Conservation (phyloP, 441 rosid genomes). For the Arabidopsis hybrid region DNA sequence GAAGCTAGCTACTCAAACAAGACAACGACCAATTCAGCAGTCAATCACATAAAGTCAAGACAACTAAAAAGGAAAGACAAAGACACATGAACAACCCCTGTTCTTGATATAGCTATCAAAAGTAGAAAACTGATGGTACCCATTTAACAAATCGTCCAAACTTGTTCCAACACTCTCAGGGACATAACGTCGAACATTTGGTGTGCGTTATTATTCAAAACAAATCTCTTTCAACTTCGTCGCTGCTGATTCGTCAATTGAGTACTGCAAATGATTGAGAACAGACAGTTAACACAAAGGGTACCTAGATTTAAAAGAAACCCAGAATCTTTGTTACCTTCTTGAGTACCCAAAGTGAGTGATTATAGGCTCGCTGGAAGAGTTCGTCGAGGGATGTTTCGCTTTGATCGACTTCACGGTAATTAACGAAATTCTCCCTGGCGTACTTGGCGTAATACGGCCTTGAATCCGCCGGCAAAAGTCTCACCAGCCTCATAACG, state of each 20-base stretch:
- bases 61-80: conserved; percentile 28
- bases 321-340: conserved; percentile 56
- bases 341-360: conserved; percentile 88
- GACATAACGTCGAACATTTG: conserved; percentile 59
- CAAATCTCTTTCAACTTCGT: conserved; percentile 63
- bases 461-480: conserved; percentile 74
- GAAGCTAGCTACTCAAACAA: conserved; percentile 17
- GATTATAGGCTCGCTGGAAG: conserved; percentile 78
- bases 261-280: conserved; percentile 57
- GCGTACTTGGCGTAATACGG: conserved; percentile 89
- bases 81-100: conserved; percentile 34
- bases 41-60: conserved; percentile 32
- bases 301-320: conserved; percentile 1
- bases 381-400: conserved; percentile 71
- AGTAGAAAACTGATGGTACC: conserved; percentile 20
- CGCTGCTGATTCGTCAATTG: conserved; percentile 78
- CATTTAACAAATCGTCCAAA: conserved; percentile 17
- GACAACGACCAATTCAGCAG: conserved; percentile 27
- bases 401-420: conserved; percentile 68
- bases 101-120: conserved; percentile 33
- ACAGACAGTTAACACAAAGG: neutral
- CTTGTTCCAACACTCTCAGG: neutral
- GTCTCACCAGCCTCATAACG: conserved; percentile 77
- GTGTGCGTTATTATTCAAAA: conserved; percentile 43
- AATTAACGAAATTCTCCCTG: conserved; percentile 88